These are phyloP conservation scores for Leccinum disarticulatum DNA, from an alignment of 768 basidiomycete genomes.

Conservation along the genomic window DNA sequence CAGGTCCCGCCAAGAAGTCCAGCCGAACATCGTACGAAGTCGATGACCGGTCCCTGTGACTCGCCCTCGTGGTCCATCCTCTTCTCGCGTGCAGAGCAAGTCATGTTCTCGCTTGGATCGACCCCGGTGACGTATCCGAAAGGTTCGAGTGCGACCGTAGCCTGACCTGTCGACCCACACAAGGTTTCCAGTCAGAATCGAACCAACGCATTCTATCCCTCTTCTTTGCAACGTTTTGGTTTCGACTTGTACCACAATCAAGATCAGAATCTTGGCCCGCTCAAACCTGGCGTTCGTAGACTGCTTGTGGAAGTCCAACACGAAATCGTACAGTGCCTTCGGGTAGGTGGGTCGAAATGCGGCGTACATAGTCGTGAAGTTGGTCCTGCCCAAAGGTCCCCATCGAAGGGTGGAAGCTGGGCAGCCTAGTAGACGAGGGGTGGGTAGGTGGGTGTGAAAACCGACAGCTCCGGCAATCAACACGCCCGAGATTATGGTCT, in stretches of 20 bases:
- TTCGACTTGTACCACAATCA: slow-evolving; percentile 64
- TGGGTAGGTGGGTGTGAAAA: background rate
- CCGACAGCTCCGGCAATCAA: too few species aligned
- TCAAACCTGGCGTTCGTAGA: slow-evolving; percentile 40
- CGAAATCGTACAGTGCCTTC: slow-evolving; percentile 55
- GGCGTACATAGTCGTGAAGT: slow-evolving; percentile 61
- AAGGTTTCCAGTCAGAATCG: too few species aligned
- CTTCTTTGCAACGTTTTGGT: background rate
- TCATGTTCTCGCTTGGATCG: slow-evolving; percentile 77
- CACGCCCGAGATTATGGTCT: too few species aligned
- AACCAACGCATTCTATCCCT: background rate
- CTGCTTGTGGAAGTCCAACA: slow-evolving; percentile 55
- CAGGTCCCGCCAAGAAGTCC: slow-evolving; percentile 33
- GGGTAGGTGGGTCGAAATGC: slow-evolving; percentile 73
- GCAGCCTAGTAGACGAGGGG: background rate
- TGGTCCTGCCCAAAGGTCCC: slow-evolving; percentile 65
- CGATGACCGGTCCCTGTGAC: slow-evolving; percentile 14
- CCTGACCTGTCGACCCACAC: slow-evolving; percentile 52
- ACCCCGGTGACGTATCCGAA: slow-evolving; percentile 67
- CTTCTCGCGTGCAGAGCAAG: slow-evolving; percentile 45
- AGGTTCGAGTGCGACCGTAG: slow-evolving; percentile 53
- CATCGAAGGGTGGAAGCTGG: slow-evolving; percentile 34
- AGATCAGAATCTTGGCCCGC: slow-evolving; percentile 57
- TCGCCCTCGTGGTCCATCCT: slow-evolving; percentile 8
- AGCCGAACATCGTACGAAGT: slow-evolving; percentile 42